These are phyloP conservation scores for Chaetomiaceae sp. DNA, from an alignment of 2,329 filamentous ascomycete species.

Conservation along the genomic window DNA sequence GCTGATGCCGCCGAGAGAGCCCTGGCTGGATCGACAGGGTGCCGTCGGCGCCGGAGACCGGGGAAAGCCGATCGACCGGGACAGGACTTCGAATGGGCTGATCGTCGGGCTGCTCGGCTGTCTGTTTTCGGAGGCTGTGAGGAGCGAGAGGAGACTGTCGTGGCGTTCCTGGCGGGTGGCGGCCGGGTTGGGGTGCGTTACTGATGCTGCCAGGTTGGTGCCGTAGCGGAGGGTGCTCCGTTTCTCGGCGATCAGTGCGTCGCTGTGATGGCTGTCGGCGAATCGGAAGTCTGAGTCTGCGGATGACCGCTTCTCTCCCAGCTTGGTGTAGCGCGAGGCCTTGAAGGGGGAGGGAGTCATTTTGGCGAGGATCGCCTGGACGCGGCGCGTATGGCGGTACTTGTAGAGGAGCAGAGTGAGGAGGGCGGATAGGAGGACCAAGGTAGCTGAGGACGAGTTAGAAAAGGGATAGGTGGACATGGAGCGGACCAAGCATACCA, in stretches of 20 bases:
- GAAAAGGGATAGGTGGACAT: background rate
- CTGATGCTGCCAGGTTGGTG: constrained; percentile 13
- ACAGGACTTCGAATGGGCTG: constrained; percentile 17
- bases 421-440: constrained; percentile 18
- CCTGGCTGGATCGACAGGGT: constrained; percentile 19
- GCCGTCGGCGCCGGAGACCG: constrained; percentile 18
- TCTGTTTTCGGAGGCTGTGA: constrained; percentile 1
- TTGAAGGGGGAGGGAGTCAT: constrained; percentile 26
- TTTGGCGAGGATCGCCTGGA: constrained; percentile 23
- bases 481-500: constrained; percentile 21
- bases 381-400: constrained; percentile 23
- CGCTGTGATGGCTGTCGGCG: constrained; percentile 18
- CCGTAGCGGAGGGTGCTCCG: constrained; percentile 19
- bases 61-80: constrained; percentile 17
- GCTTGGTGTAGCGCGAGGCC: constrained; percentile 18
- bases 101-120: constrained; percentile 12
- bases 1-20: constrained; percentile 22
- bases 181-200: constrained; percentile 18
- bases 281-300: constrained; percentile 25
- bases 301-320: constrained; percentile 23
- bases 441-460: constrained; percentile 1
- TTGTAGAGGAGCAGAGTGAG: constrained; percentile 22
- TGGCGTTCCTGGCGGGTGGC: constrained; percentile 10
- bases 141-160: constrained; percentile 17
- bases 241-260: constrained; percentile 20